phyloP scores from a whole-genome alignment of 1,284 basidiomycete genomes.

The Cutaneotrichosporon mucoides region DNA sequence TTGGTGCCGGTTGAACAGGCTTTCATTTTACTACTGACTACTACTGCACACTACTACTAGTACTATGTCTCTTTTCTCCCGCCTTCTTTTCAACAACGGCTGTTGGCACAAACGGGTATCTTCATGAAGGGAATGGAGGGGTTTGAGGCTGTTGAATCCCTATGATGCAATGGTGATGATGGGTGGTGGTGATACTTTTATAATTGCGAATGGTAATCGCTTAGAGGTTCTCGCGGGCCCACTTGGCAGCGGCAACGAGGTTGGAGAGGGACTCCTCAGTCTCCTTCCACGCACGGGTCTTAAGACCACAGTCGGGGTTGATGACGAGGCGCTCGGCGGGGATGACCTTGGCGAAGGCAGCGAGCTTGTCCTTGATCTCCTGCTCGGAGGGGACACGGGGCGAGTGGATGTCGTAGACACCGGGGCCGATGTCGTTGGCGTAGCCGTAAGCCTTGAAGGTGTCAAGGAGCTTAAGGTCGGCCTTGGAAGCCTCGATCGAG shows the following conservation, averaged over 20 bases:
- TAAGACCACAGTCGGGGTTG: conserved; percentile 79
- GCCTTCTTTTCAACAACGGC: conserved; percentile 20
- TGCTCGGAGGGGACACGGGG: conserved; percentile 91
- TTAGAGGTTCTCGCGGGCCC: conserved; percentile 79
- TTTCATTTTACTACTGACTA: conserved; percentile 34
- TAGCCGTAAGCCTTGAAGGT: conserved; percentile 96
- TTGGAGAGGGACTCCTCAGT: conserved; percentile 82
- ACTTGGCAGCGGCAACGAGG: conserved; percentile 81
- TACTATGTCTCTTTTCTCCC: conserved; percentile 1
- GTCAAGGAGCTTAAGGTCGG: conserved; percentile 92
- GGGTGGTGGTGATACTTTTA: conserved; percentile 4
- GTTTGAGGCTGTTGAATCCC: conserved; percentile 22
- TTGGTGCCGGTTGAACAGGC: conserved; percentile 50
- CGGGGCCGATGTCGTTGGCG: conserved; percentile 97
- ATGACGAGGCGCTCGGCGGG: conserved; percentile 73
- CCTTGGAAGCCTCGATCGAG: conserved; percentile 98
- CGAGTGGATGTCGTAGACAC: conserved; percentile 99
- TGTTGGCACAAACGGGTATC: conserved; percentile 21
- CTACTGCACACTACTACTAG: conserved; percentile 12
- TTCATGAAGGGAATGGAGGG: conserved; percentile 20
- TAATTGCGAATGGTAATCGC: conserved; percentile 13
- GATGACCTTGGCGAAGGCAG: conserved; percentile 74
- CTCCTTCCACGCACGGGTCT: conserved; percentile 96
- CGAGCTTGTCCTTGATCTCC: conserved; percentile 93
- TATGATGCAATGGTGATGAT: conserved; percentile 8